Conservation (phyloP, 768 basidiomycete genomes). For the Glaciozyma antarctica region DNA sequence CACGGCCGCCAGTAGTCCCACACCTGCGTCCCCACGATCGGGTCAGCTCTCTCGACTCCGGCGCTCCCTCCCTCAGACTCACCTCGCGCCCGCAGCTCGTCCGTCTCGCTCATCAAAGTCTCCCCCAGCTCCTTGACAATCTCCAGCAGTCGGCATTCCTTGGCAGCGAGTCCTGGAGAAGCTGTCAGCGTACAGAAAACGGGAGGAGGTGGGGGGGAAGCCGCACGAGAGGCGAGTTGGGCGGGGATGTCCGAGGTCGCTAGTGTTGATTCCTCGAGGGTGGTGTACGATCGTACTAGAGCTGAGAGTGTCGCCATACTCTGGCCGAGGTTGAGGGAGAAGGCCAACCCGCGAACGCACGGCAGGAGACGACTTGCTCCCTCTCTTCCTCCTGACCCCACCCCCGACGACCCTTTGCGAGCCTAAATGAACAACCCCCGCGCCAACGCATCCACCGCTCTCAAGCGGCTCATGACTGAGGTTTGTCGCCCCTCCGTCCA, state of each 20-base stretch:
- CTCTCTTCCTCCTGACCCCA: background rate
- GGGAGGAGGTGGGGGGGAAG: background rate
- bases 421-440: background rate
- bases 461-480: slow-evolving; percentile 82
- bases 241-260: background rate
- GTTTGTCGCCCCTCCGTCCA: slow-evolving; percentile 4
- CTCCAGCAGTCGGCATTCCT: slow-evolving; percentile 35
- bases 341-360: no score
- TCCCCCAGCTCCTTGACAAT: slow-evolving; percentile 80
- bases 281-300: background rate
- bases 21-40: slow-evolving; percentile 49
- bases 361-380: background rate
- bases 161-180: background rate
- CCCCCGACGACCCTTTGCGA: background rate
- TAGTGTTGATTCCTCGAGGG: background rate
- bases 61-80: background rate
- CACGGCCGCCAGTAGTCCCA: slow-evolving; percentile 68
- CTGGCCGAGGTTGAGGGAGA: no score
- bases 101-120: slow-evolving; percentile 79
- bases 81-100: slow-evolving; percentile 71
- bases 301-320: background rate
- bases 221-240: background rate
- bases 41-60: background rate
- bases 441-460: slow-evolving; percentile 50
- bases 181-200: background rate